Evolutionary conservation across 805 yeast species (phyloP), one percentile per base, ranked within the genome.

Genomic region (Cyberlindnera suaveolens): DNA sequence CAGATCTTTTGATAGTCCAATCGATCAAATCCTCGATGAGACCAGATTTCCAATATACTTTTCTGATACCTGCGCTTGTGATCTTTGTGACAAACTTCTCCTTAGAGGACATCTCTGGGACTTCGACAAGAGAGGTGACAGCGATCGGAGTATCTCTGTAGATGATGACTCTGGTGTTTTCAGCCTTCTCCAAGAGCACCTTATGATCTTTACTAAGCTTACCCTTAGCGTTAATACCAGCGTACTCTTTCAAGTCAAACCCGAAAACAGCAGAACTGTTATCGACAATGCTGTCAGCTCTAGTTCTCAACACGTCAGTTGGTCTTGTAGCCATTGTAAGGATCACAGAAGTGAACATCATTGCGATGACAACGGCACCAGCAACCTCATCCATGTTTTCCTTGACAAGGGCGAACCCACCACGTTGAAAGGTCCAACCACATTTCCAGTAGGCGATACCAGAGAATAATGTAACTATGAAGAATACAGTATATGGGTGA

Each of bases 111-210:
- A 69, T 54, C 9, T 70, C 67, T n/a, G 72, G 67, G 33, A 64
- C 58, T 36, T 68, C 70, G 36, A 74, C 65, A 10, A 67, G 45
- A 1, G 81, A 71, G 27, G 74, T 66, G 31, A 80, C 66, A 0
- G 89, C 88, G 56, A 85, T 79, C 15, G 93, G 90, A 1, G 80
- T 67, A n/a, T 75, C 75, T 56, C 90, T 75, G 64, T 84, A 85
- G 15, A 75, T 58, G 23, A 83, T 69, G 33, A 81, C 55, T 40
- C 73, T 75, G 1, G 87, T 68, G 50, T 80, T 75, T 14, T 69
- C 65, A 17, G 74, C 73, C 52, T 53, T 48, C 39, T 56, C 52
- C 52, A 66, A 50, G 62, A 69, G 44, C 45, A 58, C 39, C 41
- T 47, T 48, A 32, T 47, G 35, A 27, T 56, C 52, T 29, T 53